Percentiles rank a stretch among this genome's conserved stretches.
phyloP scores from a whole-genome alignment of 2,329 filamentous ascomycete species.

The Fusarium sp. region DNA sequence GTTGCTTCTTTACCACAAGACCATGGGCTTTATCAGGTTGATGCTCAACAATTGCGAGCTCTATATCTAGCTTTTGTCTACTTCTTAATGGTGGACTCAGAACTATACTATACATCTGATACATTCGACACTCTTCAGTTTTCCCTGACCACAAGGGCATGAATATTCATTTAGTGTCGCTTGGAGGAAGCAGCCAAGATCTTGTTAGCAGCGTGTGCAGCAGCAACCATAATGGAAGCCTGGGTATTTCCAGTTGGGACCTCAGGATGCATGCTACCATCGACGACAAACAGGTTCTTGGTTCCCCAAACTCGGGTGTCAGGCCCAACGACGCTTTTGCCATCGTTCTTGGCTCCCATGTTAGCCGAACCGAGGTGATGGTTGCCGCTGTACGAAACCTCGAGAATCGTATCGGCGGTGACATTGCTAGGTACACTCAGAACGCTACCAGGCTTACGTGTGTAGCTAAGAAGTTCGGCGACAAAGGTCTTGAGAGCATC shows the following conservation, averaged over 20 bases:
- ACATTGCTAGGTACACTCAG: slow-evolving; percentile 36
- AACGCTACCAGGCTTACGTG: slow-evolving; percentile 34
- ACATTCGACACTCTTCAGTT: background rate
- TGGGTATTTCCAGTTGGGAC: slow-evolving; percentile 44
- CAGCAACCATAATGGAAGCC: slow-evolving; percentile 43
- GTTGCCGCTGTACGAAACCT: slow-evolving; percentile 40
- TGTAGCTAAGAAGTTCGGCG: slow-evolving; percentile 41
- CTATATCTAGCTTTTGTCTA: background rate
- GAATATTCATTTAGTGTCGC: background rate
- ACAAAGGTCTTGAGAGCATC: slow-evolving; percentile 43
- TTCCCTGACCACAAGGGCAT: background rate
- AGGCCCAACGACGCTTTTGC: slow-evolving; percentile 47
- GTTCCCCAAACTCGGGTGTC: slow-evolving; percentile 48
- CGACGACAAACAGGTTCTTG: slow-evolving; percentile 46
- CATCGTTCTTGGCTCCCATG: slow-evolving; percentile 47
- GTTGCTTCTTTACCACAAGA: background rate
- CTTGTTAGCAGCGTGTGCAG: slow-evolving; percentile 38
- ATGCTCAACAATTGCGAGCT: background rate
- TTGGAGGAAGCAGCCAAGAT: slow-evolving; percentile 23
- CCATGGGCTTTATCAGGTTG: background rate
- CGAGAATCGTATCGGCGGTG: slow-evolving; percentile 40
- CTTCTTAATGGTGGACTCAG: background rate
- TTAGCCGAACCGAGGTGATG: slow-evolving; percentile 47
- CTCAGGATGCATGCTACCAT: slow-evolving; percentile 47
- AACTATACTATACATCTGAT: background rate